These are phyloP conservation scores for Brassica hybrid DNA, from an alignment of 441 rosid genomes.

Conservation along the genomic window DNA sequence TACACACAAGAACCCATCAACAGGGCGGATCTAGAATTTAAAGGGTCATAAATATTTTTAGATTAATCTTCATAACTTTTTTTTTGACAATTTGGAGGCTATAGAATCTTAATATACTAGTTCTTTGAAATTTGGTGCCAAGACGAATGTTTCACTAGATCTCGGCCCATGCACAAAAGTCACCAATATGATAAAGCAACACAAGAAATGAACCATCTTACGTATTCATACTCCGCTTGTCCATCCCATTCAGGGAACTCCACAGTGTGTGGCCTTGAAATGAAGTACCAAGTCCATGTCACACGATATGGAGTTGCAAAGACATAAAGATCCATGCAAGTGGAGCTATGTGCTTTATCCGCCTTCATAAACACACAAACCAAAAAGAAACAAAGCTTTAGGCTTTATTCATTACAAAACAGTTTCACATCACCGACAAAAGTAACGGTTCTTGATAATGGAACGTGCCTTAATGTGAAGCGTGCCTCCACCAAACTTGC, in stretches of 20 bases:
- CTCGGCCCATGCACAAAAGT: not conserved
- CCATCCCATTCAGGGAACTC: slow-evolving; percentile 82
- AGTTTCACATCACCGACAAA: slow-evolving; percentile 31
- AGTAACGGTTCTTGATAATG: not conserved
- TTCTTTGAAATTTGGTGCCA: too few relatives aligned
- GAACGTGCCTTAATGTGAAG: slow-evolving; percentile 54
- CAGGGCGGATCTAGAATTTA: not conserved
- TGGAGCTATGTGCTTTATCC: slow-evolving; percentile 83
- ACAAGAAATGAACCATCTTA: slow-evolving; percentile 43
- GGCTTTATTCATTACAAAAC: slow-evolving; percentile 23
- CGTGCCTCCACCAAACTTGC: slow-evolving; percentile 89
- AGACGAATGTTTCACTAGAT: too few relatives aligned
- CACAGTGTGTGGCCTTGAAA: slow-evolving; percentile 81
- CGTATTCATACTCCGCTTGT: slow-evolving; percentile 81
- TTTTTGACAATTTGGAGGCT: too few relatives aligned
- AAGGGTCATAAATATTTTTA: too few relatives aligned
- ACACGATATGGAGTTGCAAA: slow-evolving; percentile 90
- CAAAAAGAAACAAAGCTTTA: not conserved
- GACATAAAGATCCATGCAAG: slow-evolving; percentile 88
- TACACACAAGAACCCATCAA: slow-evolving; percentile 35
- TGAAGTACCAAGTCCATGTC: slow-evolving; percentile 87
- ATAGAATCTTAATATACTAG: too few relatives aligned
- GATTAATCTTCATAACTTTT: too few relatives aligned
- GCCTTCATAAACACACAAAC: slow-evolving; percentile 58
- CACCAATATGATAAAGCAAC: not conserved